Conservation (phyloP, 2,329 filamentous ascomycete genomes). For the Ophiocordyceps camponoti-floridani region DNA sequence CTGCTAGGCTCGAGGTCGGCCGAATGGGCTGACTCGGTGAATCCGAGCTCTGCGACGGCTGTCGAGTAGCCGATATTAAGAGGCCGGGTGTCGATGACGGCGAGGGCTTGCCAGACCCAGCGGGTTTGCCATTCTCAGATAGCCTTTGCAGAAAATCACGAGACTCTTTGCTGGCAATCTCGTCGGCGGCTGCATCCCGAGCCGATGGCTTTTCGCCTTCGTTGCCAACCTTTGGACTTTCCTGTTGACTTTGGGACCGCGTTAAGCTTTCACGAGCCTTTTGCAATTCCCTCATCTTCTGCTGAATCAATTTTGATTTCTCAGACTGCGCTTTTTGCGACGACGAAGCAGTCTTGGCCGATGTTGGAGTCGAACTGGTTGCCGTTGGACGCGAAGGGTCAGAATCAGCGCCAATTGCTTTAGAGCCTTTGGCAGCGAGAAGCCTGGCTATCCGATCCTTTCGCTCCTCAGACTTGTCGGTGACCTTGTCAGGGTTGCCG, state of each 20-base stretch:
- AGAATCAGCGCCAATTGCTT: constrained; percentile 13
- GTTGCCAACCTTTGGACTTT: not conserved
- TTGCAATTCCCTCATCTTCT: constrained; percentile 61
- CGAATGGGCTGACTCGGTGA: constrained; percentile 18
- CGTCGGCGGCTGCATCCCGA: not conserved
- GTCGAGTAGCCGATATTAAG: constrained; percentile 14
- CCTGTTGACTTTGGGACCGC: constrained; percentile 7
- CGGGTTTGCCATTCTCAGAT: not conserved
- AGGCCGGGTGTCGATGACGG: constrained; percentile 16
- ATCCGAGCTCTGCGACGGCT: constrained; percentile 6
- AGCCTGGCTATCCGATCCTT: constrained; percentile 63
- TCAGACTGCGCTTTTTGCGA: constrained; percentile 30
- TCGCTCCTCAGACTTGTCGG: constrained; percentile 38
- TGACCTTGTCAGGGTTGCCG: not conserved
- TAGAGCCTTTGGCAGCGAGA: constrained; percentile 53
- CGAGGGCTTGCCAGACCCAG: constrained; percentile 1
- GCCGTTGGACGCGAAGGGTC: constrained; percentile 1
- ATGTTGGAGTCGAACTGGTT: constrained; percentile 1
- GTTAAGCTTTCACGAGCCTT: constrained; percentile 31
- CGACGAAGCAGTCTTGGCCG: constrained; percentile 8
- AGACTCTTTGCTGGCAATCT: not conserved
- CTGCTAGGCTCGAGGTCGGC: constrained; percentile 54
- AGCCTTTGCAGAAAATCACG: not conserved
- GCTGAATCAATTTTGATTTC: constrained; percentile 55
- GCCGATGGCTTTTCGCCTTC: constrained; percentile 1